Conservation (phyloP, 371 early-diverging fungal species). For the Apophysomyces ossiformis region DNA sequence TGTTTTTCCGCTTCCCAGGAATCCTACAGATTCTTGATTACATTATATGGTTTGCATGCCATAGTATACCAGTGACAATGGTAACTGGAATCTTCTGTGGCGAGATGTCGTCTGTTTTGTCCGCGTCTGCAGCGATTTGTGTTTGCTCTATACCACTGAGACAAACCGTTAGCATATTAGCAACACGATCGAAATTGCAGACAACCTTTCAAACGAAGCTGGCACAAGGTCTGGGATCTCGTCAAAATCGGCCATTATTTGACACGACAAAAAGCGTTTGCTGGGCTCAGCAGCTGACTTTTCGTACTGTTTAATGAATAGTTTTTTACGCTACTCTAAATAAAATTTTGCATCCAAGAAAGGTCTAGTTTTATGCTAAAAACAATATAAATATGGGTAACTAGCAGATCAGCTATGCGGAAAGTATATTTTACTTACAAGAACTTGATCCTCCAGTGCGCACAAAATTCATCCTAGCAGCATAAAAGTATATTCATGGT, state of each 20-base stretch:
- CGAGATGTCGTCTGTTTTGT: slow-evolving; percentile 7
- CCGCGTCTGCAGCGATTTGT: not conserved
- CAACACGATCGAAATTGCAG: not conserved
- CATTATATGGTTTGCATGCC: not conserved
- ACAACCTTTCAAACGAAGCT: slow-evolving; percentile 22
- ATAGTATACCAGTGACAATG: slow-evolving; percentile 61
- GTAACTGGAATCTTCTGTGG: slow-evolving; percentile 73
- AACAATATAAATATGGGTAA: no score
- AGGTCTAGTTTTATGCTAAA: no score
- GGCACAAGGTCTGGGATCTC: slow-evolving; percentile 64
- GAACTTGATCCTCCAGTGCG: no score
- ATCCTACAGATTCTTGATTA: slow-evolving; percentile 51
- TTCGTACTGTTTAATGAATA: not conserved
- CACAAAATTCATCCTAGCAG: no score
- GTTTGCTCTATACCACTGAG: slow-evolving; percentile 1
- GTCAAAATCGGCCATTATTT: slow-evolving; percentile 39
- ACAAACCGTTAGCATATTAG: not conserved
- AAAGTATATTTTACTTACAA: no score
- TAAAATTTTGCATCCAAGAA: no score
- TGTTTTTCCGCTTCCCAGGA: slow-evolving; percentile 94
- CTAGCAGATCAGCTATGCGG: no score
- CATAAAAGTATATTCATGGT: no score
- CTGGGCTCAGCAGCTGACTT: not conserved
- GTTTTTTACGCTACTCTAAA: no score
- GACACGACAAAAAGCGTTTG: not conserved